phyloP scores from a whole-genome alignment of 257 asterid genomes.

The Solanum dulcamara region DNA sequence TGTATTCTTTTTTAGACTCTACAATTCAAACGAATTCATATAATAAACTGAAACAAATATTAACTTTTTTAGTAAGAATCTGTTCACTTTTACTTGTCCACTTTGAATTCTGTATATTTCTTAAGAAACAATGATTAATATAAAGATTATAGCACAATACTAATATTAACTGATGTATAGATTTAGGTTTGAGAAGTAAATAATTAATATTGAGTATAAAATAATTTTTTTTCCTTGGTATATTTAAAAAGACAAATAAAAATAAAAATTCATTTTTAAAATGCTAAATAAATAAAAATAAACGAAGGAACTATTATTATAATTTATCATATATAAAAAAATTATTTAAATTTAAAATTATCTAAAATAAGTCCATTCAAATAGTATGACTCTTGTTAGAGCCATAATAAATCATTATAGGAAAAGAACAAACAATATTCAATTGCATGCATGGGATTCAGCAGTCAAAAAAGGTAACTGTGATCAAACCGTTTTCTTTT shows the following conservation, averaged over 20 bases:
- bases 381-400: no score
- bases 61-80: background rate
- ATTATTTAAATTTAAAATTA: background rate
- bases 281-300: background rate
- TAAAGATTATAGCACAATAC: background rate
- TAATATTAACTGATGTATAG: background rate
- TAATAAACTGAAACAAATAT: background rate
- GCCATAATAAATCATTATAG: background rate
- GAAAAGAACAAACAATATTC: background rate
- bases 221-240: background rate
- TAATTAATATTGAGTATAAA: background rate
- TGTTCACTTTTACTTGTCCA: background rate
- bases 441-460: slow-evolving; percentile 4
- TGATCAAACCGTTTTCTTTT: background rate
- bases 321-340: background rate
- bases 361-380: background rate
- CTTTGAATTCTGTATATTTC: background rate
- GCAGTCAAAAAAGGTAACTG: background rate
- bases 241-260: no score
- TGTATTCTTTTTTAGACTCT: background rate
- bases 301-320: background rate
- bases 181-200: background rate
- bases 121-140: background rate
- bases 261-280: background rate
- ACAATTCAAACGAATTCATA: background rate